phyloP scores from a whole-genome alignment of 2,329 filamentous ascomycete species.

The Apiospora koreana region DNA sequence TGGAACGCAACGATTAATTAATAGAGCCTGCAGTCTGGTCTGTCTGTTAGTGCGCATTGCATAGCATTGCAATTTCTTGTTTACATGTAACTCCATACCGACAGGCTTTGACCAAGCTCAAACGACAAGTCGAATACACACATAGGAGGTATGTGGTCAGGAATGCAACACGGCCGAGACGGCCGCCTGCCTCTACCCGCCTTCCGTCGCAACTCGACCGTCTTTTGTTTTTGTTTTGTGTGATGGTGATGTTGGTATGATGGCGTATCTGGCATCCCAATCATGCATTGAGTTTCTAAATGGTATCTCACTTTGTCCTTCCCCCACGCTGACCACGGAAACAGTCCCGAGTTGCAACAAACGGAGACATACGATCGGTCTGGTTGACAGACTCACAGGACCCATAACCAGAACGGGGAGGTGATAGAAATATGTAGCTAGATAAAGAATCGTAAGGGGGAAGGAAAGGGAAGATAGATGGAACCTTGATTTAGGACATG shows the following conservation, averaged over 20 bases:
- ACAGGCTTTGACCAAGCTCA: not conserved
- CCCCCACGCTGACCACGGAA: not conserved
- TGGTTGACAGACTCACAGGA: not conserved
- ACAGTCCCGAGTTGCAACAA: not conserved
- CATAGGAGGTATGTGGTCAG: too few species aligned
- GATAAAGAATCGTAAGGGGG: not conserved
- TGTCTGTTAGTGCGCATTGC: not conserved
- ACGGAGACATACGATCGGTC: not conserved
- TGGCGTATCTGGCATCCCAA: not conserved
- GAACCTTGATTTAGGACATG: not conserved
- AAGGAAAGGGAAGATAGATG: not conserved
- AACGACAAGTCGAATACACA: not conserved
- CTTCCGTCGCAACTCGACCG: not conserved
- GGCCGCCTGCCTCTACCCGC: slow-evolving; percentile 4
- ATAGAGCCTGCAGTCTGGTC: not conserved
- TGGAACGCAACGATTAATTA: not conserved
- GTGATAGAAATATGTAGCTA: not conserved
- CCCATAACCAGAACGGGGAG: not conserved
- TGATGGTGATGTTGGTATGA: not conserved
- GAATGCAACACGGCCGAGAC: not conserved
- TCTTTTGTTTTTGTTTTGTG: not conserved
- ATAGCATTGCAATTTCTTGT: not conserved
- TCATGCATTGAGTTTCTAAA: not conserved
- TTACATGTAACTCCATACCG: not conserved
- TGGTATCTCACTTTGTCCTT: not conserved